These are phyloP conservation scores for Beauveria sp. DNA, from an alignment of 2,329 filamentous ascomycete species.

Conservation along the genomic window DNA sequence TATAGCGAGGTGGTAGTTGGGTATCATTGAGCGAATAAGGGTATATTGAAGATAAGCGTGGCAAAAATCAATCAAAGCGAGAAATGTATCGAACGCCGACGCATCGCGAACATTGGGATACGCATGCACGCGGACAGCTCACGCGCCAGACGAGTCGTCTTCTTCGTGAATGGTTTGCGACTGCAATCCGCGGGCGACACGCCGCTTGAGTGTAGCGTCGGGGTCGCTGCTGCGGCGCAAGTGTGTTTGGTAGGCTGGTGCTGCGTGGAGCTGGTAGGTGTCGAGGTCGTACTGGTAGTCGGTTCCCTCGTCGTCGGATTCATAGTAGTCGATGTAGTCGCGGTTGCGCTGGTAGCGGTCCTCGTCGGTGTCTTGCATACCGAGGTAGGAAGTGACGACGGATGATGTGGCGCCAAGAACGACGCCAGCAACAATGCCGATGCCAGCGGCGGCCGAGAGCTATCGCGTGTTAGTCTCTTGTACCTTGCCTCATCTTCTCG, in stretches of 20 bases:
- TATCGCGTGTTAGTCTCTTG: conserved; percentile 14
- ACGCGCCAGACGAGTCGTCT: conserved; percentile 49
- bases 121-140: not conserved
- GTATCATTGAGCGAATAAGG: not conserved
- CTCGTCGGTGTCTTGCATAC: conserved; percentile 28
- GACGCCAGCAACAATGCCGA: conserved; percentile 58
- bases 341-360: not conserved
- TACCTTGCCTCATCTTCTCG: not conserved
- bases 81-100: not conserved
- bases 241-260: conserved; percentile 15
- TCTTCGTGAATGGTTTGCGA: conserved; percentile 66
- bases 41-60: not conserved
- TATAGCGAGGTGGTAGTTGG: not conserved
- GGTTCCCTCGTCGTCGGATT: conserved; percentile 8
- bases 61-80: not conserved
- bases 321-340: conserved; percentile 1
- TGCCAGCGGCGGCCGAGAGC: conserved; percentile 57
- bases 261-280: conserved; percentile 11
- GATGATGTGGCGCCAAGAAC: conserved; percentile 50
- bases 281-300: conserved; percentile 12
- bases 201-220: conserved; percentile 29
- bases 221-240: conserved; percentile 21
- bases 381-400: conserved; percentile 44
- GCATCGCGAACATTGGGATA: not conserved
- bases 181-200: conserved; percentile 43